Evolutionary conservation across 2,329 filamentous ascomycete species (phyloP).

Genomic region (Cercospora berteroae): DNA sequence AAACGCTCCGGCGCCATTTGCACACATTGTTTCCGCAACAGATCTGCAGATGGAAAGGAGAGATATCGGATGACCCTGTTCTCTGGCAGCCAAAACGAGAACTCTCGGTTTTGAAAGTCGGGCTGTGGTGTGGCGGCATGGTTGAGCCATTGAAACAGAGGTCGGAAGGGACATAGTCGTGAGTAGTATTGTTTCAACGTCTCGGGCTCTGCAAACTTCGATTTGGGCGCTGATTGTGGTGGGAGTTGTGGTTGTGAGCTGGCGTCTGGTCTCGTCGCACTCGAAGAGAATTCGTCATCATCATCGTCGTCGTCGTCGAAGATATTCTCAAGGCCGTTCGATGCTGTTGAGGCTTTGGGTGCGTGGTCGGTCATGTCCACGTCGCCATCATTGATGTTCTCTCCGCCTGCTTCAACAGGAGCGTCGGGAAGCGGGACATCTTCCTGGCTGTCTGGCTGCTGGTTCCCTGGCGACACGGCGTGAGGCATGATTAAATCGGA

Average conservation of each 20-base stretch:
- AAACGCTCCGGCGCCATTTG: slow-evolving; percentile 87
- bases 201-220: slow-evolving; percentile 65
- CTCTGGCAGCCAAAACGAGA: slow-evolving; percentile 90
- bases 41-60: slow-evolving; percentile 66
- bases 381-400: slow-evolving; percentile 24
- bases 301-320: slow-evolving; percentile 59
- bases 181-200: slow-evolving; percentile 94
- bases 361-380: slow-evolving; percentile 20
- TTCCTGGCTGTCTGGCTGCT: slow-evolving; percentile 32
- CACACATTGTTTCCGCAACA: slow-evolving; percentile 86
- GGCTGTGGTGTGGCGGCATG: slow-evolving; percentile 81
- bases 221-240: slow-evolving; percentile 25
- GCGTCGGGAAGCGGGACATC: slow-evolving; percentile 39
- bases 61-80: slow-evolving; percentile 93
- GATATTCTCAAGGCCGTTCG: slow-evolving; percentile 52
- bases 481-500: slow-evolving; percentile 44
- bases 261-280: slow-evolving; percentile 48
- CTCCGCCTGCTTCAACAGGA: slow-evolving; percentile 20
- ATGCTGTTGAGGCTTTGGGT: slow-evolving; percentile 11
- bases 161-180: slow-evolving; percentile 89
- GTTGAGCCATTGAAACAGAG: slow-evolving; percentile 97
- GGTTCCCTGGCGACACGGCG: slow-evolving; percentile 40
- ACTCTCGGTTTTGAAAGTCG: slow-evolving; percentile 91
- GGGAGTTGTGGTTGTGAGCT: slow-evolving; percentile 35
- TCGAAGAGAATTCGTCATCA: slow-evolving; percentile 57